A percentile compares a stretch with the other conserved stretches of the same genome.
phyloP scores from a whole-genome alignment of 495 filamentous ascomycete genomes.

The Penicillium simplicissimum region DNA sequence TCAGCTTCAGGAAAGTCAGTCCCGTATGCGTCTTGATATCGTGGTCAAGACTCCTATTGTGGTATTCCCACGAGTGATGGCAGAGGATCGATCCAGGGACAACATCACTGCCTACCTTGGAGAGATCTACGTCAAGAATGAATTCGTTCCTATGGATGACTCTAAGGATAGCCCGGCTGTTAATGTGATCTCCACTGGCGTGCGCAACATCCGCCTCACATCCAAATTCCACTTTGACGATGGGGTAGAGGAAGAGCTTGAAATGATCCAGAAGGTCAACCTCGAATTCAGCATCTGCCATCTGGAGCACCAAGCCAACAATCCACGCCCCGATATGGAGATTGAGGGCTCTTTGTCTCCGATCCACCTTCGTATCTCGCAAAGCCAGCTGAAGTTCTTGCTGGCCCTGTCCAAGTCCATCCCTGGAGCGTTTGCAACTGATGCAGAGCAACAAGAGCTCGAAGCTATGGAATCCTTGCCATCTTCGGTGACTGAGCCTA shows the following conservation, averaged over 20 bases:
- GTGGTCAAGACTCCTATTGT: constrained; percentile 92
- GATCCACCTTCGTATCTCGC: constrained; percentile 84
- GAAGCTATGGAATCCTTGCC: constrained; percentile 66
- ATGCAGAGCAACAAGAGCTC: constrained; percentile 67
- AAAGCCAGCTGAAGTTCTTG: constrained; percentile 85
- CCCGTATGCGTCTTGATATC: constrained; percentile 90
- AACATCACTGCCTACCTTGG: constrained; percentile 89
- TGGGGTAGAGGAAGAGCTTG: constrained; percentile 75
- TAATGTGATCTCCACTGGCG: constrained; percentile 88
- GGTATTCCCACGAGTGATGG: constrained; percentile 79
- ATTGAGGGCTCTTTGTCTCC: constrained; percentile 89
- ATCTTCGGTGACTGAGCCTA: constrained; percentile 53
- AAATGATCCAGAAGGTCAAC: constrained; percentile 96
- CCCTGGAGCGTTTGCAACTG: constrained; percentile 79
- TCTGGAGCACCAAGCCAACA: constrained; percentile 75
- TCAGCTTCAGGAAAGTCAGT: constrained; percentile 85
- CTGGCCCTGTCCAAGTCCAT: constrained; percentile 82
- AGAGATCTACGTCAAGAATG: constrained; percentile 95
- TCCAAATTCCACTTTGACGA: constrained; percentile 83
- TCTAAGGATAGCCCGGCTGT: constrained; percentile 67
- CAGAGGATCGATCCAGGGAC: constrained; percentile 67
- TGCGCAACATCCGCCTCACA: constrained; percentile 86
- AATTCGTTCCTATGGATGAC: constrained; percentile 79
- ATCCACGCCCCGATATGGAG: constrained; percentile 86
- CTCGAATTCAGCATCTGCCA: constrained; percentile 89